Evolutionary conservation across 169 alveolate species (phyloP).

Genomic region (Cyclospora cayetanensis): DNA sequence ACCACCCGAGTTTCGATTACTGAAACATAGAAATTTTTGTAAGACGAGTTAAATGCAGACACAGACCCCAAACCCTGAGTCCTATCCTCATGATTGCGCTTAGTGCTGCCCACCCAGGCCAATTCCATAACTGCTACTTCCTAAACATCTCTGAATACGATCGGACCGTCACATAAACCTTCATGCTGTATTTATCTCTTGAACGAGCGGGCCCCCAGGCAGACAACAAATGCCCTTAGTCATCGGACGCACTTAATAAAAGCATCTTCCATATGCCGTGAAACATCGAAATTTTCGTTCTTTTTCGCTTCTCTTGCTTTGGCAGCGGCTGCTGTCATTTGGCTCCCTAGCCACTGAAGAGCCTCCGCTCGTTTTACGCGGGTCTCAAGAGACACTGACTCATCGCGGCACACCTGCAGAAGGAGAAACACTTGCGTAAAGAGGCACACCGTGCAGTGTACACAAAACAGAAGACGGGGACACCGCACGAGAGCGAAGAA

Average conservation of each 20-base stretch:
- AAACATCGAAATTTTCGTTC: not conserved
- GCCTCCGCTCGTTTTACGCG: conserved; percentile 55
- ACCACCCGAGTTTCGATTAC: not conserved
- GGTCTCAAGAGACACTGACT: not conserved
- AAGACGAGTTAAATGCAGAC: not conserved
- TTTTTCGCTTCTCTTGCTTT: not conserved
- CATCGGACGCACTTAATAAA: conserved; percentile 20
- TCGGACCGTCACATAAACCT: not conserved
- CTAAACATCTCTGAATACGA: not conserved
- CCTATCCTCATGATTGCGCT: not conserved
- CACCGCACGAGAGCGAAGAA: too few relatives aligned
- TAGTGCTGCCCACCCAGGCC: too few relatives aligned
- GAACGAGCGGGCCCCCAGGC: not conserved
- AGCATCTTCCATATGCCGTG: conserved; percentile 29
- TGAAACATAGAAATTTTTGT: not conserved
- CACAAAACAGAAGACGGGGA: too few relatives aligned
- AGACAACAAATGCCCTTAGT: too few relatives aligned
- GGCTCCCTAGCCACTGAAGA: not conserved
- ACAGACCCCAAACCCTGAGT: not conserved
- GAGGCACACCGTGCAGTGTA: too few relatives aligned
- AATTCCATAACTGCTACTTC: not conserved
- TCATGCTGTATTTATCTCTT: not conserved
- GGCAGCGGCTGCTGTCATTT: not conserved
- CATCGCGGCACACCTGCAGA: conserved; percentile 23
- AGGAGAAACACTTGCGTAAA: not conserved